Conservation (phyloP, 441 rosid species). For the Euphorbia celastroides region DNA sequence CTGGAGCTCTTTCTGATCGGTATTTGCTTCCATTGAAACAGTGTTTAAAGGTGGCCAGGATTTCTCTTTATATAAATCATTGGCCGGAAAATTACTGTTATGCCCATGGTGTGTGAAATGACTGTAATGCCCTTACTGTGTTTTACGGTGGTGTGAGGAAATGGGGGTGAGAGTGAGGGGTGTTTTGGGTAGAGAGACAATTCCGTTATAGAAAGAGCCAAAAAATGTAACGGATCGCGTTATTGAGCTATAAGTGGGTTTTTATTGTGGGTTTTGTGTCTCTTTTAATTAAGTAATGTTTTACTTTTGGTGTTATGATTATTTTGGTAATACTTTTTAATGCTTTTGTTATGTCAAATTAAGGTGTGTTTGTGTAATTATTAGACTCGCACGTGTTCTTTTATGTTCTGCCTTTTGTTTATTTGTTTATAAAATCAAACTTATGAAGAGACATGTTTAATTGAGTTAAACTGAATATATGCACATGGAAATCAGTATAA, state of each 20-base stretch:
- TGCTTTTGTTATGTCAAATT: slow-evolving; percentile 5
- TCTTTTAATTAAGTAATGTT: not conserved
- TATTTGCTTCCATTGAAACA: slow-evolving; percentile 42
- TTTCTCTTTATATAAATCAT: slow-evolving; percentile 27
- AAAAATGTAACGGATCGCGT: slow-evolving; percentile 65
- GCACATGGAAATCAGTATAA: too few relatives aligned
- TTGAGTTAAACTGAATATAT: too few relatives aligned
- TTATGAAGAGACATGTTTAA: too few relatives aligned
- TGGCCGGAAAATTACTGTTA: slow-evolving; percentile 20
- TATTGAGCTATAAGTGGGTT: slow-evolving; percentile 36
- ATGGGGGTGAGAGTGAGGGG: slow-evolving; percentile 16
- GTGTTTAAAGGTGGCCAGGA: slow-evolving; percentile 15
- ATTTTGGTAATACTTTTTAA: slow-evolving; percentile 11
- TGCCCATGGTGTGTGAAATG: slow-evolving; percentile 31
- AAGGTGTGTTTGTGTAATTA: slow-evolving; percentile 42
- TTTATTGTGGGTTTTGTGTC: slow-evolving; percentile 14
- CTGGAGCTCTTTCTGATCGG: slow-evolving; percentile 70
- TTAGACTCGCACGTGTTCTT: slow-evolving; percentile 44
- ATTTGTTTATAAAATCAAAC: too few relatives aligned
- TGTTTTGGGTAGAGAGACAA: slow-evolving; percentile 21
- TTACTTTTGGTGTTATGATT: slow-evolving; percentile 7
- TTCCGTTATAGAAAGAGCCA: slow-evolving; percentile 41
- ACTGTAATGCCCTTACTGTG: not conserved
- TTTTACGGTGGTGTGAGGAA: not conserved
- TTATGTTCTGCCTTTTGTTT: not conserved